Conservation (phyloP, 768 basidiomycete genomes). For the Auriscalpium microsporum region DNA sequence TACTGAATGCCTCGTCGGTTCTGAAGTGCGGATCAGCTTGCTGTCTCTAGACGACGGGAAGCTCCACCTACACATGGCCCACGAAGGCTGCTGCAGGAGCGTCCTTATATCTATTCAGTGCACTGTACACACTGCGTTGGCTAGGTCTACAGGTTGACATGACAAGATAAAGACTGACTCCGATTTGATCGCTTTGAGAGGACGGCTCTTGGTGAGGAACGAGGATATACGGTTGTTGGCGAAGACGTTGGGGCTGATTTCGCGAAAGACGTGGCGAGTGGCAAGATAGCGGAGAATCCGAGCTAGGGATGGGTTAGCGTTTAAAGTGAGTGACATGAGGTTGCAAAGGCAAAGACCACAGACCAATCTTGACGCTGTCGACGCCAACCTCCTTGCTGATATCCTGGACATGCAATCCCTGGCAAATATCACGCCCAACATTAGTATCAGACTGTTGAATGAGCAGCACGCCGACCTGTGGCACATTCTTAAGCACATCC, state of each 20-base stretch:
- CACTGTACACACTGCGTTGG: background rate
- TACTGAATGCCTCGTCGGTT: constrained; percentile 4
- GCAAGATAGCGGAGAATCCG: constrained; percentile 32
- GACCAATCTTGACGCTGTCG: constrained; percentile 3
- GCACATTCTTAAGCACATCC: constrained; percentile 1
- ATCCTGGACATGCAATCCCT: constrained; percentile 8
- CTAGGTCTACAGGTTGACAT: background rate
- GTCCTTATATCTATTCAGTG: constrained; percentile 10
- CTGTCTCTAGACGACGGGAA: background rate
- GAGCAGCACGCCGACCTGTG: background rate
- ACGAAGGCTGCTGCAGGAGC: constrained; percentile 15
- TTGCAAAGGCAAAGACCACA: background rate
- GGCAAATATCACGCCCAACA: background rate
- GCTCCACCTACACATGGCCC: constrained; percentile 10
- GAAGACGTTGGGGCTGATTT: constrained; percentile 29
- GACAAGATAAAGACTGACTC: background rate
- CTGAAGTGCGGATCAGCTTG: background rate
- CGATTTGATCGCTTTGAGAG: constrained; percentile 13
- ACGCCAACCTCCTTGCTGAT: background rate
- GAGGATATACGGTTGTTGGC: constrained; percentile 32
- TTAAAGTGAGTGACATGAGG: background rate
- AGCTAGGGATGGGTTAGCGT: constrained; percentile 14
- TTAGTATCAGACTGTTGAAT: background rate
- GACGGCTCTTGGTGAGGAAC: constrained; percentile 24
- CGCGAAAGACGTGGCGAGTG: constrained; percentile 30